phyloP scores from a whole-genome alignment of 129 eudicot species.

The sunflower (Helianthus annuus) region HanXRQr2.0-SUNRISE NC_035436.2:155348279-155348778 shows the following conservation, averaged over 20 bases:
- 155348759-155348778: too few relatives aligned
- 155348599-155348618: conserved; percentile 51
- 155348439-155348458: conserved; percentile 50
- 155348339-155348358: conserved; percentile 44
- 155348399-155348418: conserved; percentile 53
- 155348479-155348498: conserved; percentile 58
- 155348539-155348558: conserved; percentile 46
- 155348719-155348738: background rate
- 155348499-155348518: conserved; percentile 45
- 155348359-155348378: conserved; percentile 46
- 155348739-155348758: background rate
- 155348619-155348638: conserved; percentile 28
- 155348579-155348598: conserved; percentile 62
- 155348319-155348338: background rate
- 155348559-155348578: conserved; percentile 62
- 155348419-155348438: conserved; percentile 30
- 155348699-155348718: conserved; percentile 26
- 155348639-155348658: conserved; percentile 64
- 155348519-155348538: conserved; percentile 63
- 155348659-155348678: conserved; percentile 34
- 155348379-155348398: conserved; percentile 62
- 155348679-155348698: conserved; percentile 7
- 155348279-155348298: conserved; percentile 8
- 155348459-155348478: conserved; percentile 64
- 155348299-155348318: conserved; percentile 15